phyloP scores from a whole-genome alignment of 2,329 filamentous ascomycete genomes.

The Venturia oleaginea region DNA sequence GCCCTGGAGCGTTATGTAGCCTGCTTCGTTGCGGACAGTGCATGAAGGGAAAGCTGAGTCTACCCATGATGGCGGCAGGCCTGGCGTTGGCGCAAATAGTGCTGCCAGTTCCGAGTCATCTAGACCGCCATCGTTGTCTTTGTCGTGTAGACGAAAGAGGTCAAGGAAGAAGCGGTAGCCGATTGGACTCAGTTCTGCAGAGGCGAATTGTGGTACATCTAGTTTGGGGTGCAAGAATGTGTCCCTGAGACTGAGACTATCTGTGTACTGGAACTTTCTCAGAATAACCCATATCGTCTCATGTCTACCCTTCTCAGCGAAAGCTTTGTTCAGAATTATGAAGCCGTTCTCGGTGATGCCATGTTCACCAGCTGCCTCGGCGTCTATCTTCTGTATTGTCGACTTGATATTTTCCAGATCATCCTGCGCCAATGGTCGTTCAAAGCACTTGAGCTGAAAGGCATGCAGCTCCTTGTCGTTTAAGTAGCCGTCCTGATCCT shows the following conservation, averaged over 20 bases:
- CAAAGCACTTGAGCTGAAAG: constrained; percentile 87
- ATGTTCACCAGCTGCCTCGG: constrained; percentile 51
- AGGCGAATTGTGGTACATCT: constrained; percentile 85
- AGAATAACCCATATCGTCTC: constrained; percentile 98
- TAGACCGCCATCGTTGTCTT: constrained; percentile 92
- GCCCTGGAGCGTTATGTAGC: constrained; percentile 89
- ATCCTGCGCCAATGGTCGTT: constrained; percentile 69
- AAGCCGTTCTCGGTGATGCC: constrained; percentile 82
- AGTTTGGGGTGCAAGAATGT: constrained; percentile 88
- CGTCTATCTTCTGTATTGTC: constrained; percentile 63
- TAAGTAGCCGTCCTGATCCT: constrained; percentile 87
- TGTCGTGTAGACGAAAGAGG: constrained; percentile 87
- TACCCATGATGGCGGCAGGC: constrained; percentile 75
- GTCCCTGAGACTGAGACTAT: constrained; percentile 85
- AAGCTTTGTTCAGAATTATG: constrained; percentile 85
- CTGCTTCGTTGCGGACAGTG: constrained; percentile 89
- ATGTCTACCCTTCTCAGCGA: constrained; percentile 92
- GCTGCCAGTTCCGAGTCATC: constrained; percentile 78
- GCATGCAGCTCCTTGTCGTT: constrained; percentile 84
- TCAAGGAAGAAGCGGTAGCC: constrained; percentile 98
- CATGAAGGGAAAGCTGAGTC: constrained; percentile 87
- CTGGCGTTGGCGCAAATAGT: constrained; percentile 87
- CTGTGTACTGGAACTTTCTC: constrained; percentile 90
- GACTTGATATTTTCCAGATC: constrained; percentile 88
- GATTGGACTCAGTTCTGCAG: constrained; percentile 84